phyloP scores from a whole-genome alignment of 2,329 filamentous ascomycete genomes.

The Aspergillus felis region DNA sequence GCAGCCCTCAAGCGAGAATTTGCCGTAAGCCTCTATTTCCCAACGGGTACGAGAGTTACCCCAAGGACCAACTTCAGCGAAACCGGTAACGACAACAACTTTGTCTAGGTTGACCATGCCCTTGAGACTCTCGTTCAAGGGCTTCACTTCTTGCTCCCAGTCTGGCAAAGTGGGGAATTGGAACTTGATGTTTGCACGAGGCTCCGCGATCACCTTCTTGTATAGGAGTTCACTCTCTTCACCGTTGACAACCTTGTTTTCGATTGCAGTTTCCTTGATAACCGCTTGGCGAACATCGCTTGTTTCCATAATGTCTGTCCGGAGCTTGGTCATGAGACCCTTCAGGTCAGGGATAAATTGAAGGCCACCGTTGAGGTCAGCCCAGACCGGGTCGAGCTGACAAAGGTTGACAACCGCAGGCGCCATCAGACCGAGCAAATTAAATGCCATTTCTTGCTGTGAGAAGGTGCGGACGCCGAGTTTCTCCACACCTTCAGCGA shows the following conservation, averaged over 20 bases:
- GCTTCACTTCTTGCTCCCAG: slow-evolving; percentile 87
- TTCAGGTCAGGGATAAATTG: slow-evolving; percentile 98
- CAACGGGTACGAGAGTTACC: slow-evolving; percentile 96
- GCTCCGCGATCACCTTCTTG: slow-evolving; percentile 89
- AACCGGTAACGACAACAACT: slow-evolving; percentile 95
- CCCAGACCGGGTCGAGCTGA: slow-evolving; percentile 92
- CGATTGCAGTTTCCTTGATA: slow-evolving; percentile 89
- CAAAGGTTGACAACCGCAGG: slow-evolving; percentile 91
- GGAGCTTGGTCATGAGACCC: slow-evolving; percentile 85
- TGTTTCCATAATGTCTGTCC: slow-evolving; percentile 91
- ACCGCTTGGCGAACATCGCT: slow-evolving; percentile 91
- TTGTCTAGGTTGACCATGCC: slow-evolving; percentile 99
- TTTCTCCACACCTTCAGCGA: slow-evolving; percentile 93
- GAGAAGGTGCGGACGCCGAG: slow-evolving; percentile 98
- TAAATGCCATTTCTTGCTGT: slow-evolving; percentile 99
- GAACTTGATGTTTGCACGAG: slow-evolving; percentile 96
- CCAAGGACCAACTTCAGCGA: slow-evolving; percentile 81
- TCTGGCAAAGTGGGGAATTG: slow-evolving; percentile 87
- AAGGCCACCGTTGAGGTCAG: slow-evolving; percentile 93
- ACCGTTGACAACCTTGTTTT: slow-evolving; percentile 96
- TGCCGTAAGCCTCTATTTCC: slow-evolving; percentile 98
- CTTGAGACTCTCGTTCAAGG: slow-evolving; percentile 82
- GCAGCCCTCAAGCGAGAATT: slow-evolving; percentile 96
- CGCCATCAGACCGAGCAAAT: slow-evolving; percentile 92
- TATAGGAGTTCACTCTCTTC: slow-evolving; percentile 88